Evolutionary conservation across 2,329 filamentous ascomycete genomes (phyloP).

Genomic region (Colletotrichum sp.): DNA sequence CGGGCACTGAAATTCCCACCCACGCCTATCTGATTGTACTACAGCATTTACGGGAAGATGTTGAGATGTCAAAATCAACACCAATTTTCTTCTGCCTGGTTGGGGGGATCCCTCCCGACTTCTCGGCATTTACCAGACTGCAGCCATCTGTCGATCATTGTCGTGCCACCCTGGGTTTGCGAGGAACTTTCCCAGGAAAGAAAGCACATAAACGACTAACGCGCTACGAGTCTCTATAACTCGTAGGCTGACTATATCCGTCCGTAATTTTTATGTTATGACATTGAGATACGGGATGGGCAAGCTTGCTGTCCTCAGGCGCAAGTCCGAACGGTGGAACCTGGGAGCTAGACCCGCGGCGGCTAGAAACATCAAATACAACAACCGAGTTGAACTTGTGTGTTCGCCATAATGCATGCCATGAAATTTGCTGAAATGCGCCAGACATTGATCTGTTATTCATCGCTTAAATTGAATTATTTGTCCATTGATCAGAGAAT

Average conservation of each 20-base stretch:
- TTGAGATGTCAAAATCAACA: background rate
- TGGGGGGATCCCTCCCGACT: background rate
- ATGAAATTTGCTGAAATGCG: background rate
- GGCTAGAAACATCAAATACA: background rate
- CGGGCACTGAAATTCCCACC: background rate
- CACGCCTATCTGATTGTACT: background rate
- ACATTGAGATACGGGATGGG: background rate
- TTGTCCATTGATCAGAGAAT: background rate
- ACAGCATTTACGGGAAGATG: background rate
- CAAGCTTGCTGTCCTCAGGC: background rate
- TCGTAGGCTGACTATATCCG: background rate
- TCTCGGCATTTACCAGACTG: background rate
- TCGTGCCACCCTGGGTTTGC: background rate
- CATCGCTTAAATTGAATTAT: background rate
- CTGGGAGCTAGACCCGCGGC: background rate
- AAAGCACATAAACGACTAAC: background rate
- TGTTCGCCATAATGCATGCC: background rate
- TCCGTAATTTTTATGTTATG: background rate
- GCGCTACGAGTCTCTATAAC: background rate
- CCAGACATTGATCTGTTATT: background rate
- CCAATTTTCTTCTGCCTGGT: background rate
- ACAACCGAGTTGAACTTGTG: background rate
- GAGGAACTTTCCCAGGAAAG: background rate
- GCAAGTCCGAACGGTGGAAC: background rate
- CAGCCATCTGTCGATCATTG: constrained; percentile 5